phyloP scores from a whole-genome alignment of 495 filamentous ascomycete genomes.

The Evernia prunastri region DNA sequence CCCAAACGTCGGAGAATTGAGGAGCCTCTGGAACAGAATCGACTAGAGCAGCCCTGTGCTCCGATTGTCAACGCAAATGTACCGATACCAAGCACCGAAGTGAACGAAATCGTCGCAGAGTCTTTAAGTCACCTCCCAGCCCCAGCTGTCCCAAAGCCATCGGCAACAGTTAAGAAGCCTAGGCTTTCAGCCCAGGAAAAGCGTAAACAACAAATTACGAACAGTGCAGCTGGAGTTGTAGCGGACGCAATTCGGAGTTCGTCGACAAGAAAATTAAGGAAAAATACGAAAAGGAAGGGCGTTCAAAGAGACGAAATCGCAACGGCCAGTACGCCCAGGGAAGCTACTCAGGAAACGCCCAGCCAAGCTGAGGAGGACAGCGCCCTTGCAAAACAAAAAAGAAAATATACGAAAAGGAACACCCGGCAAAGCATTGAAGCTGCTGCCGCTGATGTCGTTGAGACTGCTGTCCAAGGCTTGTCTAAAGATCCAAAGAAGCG shows the following conservation, averaged over 20 bases:
- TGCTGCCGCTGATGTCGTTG: slow-evolving; percentile 25
- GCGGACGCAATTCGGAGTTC: slow-evolving; percentile 17
- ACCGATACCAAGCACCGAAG: slow-evolving; percentile 15
- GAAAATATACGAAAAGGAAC: slow-evolving; percentile 23
- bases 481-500: slow-evolving; percentile 13
- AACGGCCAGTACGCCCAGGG: neutral
- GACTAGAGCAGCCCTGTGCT: neutral
- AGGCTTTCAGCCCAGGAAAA: slow-evolving; percentile 20
- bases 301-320: neutral
- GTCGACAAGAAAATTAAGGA: slow-evolving; percentile 30
- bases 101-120: slow-evolving; percentile 2
- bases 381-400: slow-evolving; percentile 10
- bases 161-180: slow-evolving; percentile 18
- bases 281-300: slow-evolving; percentile 22
- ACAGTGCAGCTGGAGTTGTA: slow-evolving; percentile 24
- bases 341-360: neutral
- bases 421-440: slow-evolving; percentile 13
- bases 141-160: slow-evolving; percentile 18
- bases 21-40: neutral
- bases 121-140: neutral
- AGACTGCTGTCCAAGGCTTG: slow-evolving; percentile 21
- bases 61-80: slow-evolving; percentile 7
- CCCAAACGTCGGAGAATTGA: slow-evolving; percentile 21
- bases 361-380: neutral
- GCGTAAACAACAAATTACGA: slow-evolving; percentile 13